Evolutionary conservation across 768 basidiomycete species (phyloP).

Genomic region (Leccinum subtestaceum): DNA sequence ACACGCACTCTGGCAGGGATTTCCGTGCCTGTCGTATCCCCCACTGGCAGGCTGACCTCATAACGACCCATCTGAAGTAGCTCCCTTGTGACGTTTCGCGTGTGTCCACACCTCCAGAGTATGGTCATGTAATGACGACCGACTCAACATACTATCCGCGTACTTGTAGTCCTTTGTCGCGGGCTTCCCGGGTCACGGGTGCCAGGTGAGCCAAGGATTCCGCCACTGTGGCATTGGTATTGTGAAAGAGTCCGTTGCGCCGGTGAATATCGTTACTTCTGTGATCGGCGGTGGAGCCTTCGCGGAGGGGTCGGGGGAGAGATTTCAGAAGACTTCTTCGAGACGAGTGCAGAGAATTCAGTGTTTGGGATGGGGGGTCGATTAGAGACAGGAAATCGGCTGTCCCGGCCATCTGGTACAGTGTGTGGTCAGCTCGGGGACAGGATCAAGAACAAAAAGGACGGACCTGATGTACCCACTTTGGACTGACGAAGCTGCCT

Average conservation of each 20-base stretch:
- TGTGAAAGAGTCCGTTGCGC: slow-evolving; percentile 89
- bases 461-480: slow-evolving; percentile 84
- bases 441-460: too few species aligned
- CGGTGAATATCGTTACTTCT: slow-evolving; percentile 87
- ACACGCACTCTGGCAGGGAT: slow-evolving; percentile 56
- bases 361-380: slow-evolving; percentile 47
- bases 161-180: too few species aligned
- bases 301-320: slow-evolving; percentile 35
- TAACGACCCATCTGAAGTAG: slow-evolving; percentile 90
- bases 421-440: background rate
- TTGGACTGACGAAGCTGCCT: slow-evolving; percentile 89
- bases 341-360: slow-evolving; percentile 77
- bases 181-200: too few species aligned
- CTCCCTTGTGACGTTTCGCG: slow-evolving; percentile 62
- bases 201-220: slow-evolving; percentile 31
- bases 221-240: slow-evolving; percentile 72
- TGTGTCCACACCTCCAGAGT: slow-evolving; percentile 61
- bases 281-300: slow-evolving; percentile 54
- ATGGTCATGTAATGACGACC: too few species aligned
- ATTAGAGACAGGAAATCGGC: slow-evolving; percentile 65
- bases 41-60: slow-evolving; percentile 85
- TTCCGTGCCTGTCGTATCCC: slow-evolving; percentile 89
- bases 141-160: too few species aligned
- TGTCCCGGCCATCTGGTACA: slow-evolving; percentile 92
- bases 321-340: slow-evolving; percentile 57